Conservation (phyloP, 352 stramenopile species). For the Pythium phragmiticola region DNA sequence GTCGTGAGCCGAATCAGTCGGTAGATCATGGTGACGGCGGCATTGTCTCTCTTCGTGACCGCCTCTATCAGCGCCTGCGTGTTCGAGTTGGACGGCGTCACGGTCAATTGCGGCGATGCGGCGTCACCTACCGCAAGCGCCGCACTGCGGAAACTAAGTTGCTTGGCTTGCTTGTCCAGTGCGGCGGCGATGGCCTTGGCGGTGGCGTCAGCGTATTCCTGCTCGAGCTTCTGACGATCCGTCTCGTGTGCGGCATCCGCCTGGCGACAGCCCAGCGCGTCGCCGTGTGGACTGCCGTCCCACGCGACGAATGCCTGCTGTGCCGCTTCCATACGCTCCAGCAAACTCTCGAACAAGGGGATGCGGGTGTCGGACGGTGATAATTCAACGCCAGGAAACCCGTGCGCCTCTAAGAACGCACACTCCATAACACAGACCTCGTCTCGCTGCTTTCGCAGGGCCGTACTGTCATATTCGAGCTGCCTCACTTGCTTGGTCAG, state of each 20-base stretch:
- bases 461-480: background rate
- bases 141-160: constrained; percentile 40
- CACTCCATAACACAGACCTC: background rate
- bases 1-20: constrained; percentile 62
- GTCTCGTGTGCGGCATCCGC: constrained; percentile 7
- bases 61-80: constrained; percentile 42
- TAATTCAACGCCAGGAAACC: background rate
- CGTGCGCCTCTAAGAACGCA: constrained; percentile 9
- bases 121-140: constrained; percentile 24
- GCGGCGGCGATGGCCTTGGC: constrained; percentile 15
- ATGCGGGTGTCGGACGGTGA: constrained; percentile 1
- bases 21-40: constrained; percentile 62
- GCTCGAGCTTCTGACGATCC: constrained; percentile 1
- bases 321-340: constrained; percentile 6
- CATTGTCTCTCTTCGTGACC: constrained; percentile 58
- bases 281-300: constrained; percentile 16
- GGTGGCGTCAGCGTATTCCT: constrained; percentile 10
- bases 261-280: constrained; percentile 12
- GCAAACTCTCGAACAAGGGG: constrained; percentile 13
- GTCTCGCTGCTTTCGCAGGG: background rate
- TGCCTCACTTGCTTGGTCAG: constrained; percentile 7
- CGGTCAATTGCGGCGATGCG: background rate
- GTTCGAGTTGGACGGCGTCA: constrained; percentile 9
- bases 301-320: constrained; percentile 9
- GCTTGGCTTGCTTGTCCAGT: constrained; percentile 45